Evolutionary conservation across 2,329 filamentous ascomycete genomes (phyloP), one percentile per base, ranked within the genome.

Genomic region (Calonectria crousiana): DNA sequence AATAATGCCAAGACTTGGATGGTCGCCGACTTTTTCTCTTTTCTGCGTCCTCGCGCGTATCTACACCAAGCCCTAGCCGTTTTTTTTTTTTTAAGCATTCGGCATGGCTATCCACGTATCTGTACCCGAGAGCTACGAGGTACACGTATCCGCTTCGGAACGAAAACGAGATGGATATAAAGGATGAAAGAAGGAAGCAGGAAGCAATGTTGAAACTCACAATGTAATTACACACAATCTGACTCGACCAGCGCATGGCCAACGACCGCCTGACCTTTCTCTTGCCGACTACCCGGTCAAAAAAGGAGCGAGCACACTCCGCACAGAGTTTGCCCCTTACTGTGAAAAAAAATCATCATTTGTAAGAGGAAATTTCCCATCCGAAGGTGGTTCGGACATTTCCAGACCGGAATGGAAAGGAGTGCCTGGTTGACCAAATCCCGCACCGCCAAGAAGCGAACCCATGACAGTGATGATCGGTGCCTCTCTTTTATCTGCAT

Each of bases 41-140:
- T 23, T 13, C 20, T 23, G 44, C 20, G 9, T 23, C 44, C 44
- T 36, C 34, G 16, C 56, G 56, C 56, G 56, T 62, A 62, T 62
- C 38, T 62, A 38, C 56, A 38, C 26, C 34, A 62, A 62, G 56
- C 56, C 56, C 56, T 62, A 62, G 34, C n/a, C 56, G 56, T 62
- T 28, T 62, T 62, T 62, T 62, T 62, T 28, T 62, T 62, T 62
- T 62, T 47, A 47, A 62, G 20, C 56, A 38, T 62, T 62, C 23
- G 34, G 16, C 26, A 20, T 47, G 44, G 56, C n/a, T 62, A 41
- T 62, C 56, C 56, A 62, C 56, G 56, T 62, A 62, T 62, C 34
- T 23, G 41, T 11, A 28, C 23, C n/a, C 26, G 23, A 41, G 6
- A 41, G 23, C 36, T 41, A 26, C 36, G 38, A 41, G 36, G n/a